Base-by-base conservation (phyloP, 805 yeast genomes). In the Nakazawaea molendinolei region DNA sequence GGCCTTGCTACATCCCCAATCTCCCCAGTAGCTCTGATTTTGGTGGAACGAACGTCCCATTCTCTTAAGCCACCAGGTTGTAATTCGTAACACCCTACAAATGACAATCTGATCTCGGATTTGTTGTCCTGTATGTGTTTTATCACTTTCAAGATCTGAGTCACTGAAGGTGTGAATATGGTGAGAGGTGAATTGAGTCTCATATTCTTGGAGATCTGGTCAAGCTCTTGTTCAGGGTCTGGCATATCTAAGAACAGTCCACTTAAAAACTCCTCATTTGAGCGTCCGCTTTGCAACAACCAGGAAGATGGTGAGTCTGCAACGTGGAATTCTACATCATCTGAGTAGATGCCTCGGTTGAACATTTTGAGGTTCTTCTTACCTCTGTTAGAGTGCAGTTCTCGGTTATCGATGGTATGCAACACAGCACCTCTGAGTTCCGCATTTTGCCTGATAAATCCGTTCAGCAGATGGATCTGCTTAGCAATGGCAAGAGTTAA, bases 191-290 rank as follows among this genome's bases (percentile, higher is more conserved):
- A 57, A 43, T 68, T 71, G 5, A 63, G 48, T 36, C 54, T 56
- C 41, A 71, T 41, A 31, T 54, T 45, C 8, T 50, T 40, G 1
- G 69, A 52, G 5, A 71, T 46, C 2, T 44, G 43, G 4, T 38
- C 37, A 17, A 71, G 36, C 20, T 67, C 59, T n/a, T 47, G 45
- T 10, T 58, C 56, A 12, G 67, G 58, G 22, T 56, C 62, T 5
- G 74, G 71, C 60, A 71, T 60, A 41, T 71, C 77, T 6, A 71
- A 46, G 37, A 71, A 70, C 0, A 55, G 63, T 21, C 71, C 76
- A 41, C 56, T 53, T 24, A 65, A 51, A 41, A 61, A 66, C 18
- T 36, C 35, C 3, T 23, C 22, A 3, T 35, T 31, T 5, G 13
- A 2, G 4, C 24, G 21, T 5, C 52, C 48, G 12, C 44, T 42